Base-by-base conservation (phyloP, 2,329 filamentous ascomycete genomes). In the Ceratocystis cacaofunesta region DNA sequence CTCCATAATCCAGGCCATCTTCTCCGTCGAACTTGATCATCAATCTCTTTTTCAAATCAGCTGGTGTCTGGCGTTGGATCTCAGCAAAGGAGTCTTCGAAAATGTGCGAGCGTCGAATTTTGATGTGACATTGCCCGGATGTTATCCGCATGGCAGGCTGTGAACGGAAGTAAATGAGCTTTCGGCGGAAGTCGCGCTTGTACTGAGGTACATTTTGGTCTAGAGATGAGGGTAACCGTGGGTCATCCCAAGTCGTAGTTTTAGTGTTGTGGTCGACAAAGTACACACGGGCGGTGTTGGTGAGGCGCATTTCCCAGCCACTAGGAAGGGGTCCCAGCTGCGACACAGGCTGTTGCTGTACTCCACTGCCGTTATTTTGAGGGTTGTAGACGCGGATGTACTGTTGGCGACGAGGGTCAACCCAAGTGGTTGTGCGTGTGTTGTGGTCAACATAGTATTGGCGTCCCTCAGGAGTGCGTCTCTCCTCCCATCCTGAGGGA, bases 1-100 rank as follows among this genome's bases (percentile, higher is more conserved):
- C 94, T 75, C 94, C 94, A 73, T 99, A 99, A 77, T 99, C 94
- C 68, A 99, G 79, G 77, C 94, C 94, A 72, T 99, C 94, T 78
- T 99, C 94, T 61, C 94, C 94, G 70, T 99, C 94, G 71, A 99
- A 99, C 78, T 99, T 99, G 77, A 99, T 96, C 94, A 99, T 99
- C 69, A 99, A 77, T 61, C 94, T 85, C 79, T 99, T 99, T 85
- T 99, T 99, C 69, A 99, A 78, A 75, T 99, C 94, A 17, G 88
- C 92, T 62, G 94, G 90, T 68, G 90, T 95, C 77, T 97, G 94
- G 63, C 92, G 86, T 80, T 96, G 96, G 70, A 99, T 96, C 76
- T 99, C 94, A 70, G 94, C 92, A 76, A 97, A 99, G 0, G 92
- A 96, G 74, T 99, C 94, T 75, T 99, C 94, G 71, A 99, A 99